Evolutionary conservation across 768 basidiomycete species (phyloP).

Genomic region (Udeniomyces megalosporus): DNA sequence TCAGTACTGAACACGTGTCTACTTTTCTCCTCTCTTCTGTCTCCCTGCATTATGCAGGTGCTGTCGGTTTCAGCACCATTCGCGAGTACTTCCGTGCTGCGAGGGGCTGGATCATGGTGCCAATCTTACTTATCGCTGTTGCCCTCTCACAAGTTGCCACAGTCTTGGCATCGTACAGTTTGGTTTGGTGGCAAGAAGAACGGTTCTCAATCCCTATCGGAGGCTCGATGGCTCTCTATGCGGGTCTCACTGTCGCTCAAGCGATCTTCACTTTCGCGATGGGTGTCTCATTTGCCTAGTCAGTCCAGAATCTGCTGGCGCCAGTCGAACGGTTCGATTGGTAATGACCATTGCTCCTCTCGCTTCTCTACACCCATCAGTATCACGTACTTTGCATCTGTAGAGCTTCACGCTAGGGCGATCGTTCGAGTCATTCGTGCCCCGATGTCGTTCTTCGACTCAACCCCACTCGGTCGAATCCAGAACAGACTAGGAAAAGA

Average conservation of each 20-base stretch:
- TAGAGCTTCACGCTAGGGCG: conserved; percentile 42
- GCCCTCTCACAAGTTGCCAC: conserved; percentile 9
- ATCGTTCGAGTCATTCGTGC: conserved; percentile 46
- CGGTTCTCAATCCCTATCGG: conserved; percentile 41
- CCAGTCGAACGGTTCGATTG: too few relatives aligned
- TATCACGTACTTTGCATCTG: conserved; percentile 38
- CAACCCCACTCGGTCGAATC: conserved; percentile 31
- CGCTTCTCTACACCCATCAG: conserved; percentile 21
- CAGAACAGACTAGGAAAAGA: conserved; percentile 29
- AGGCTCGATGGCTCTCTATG: conserved; percentile 53
- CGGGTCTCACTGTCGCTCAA: conserved; percentile 47
- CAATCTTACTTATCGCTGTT: conserved; percentile 34
- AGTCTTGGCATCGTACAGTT: not conserved
- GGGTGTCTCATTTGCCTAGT: conserved; percentile 33
- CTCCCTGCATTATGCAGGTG: not conserved
- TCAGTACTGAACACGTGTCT: not conserved
- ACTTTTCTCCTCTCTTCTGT: not conserved
- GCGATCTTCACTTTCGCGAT: conserved; percentile 40
- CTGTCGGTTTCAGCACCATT: conserved; percentile 48
- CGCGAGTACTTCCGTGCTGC: conserved; percentile 52
- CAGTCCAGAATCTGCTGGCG: not conserved
- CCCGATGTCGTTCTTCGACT: conserved; percentile 83
- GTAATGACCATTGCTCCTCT: conserved; percentile 32
- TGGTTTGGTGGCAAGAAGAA: conserved; percentile 8
- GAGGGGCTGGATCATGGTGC: conserved; percentile 47